Conservation (phyloP, 2,329 filamentous ascomycete genomes). For the Rhynchosporium graminicola region DNA sequence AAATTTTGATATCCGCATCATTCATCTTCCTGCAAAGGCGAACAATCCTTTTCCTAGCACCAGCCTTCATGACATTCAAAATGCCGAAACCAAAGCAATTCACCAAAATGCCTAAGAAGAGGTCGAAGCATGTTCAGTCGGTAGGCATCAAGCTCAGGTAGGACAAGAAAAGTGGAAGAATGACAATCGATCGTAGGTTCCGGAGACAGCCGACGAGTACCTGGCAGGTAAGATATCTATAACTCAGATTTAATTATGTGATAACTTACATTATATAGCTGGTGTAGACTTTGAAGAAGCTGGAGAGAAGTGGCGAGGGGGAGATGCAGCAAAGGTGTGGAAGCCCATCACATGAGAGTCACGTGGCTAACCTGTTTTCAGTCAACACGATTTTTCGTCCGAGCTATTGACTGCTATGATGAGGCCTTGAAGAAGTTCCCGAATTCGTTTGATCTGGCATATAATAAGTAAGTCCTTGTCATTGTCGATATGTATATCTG, state of each 20-base stretch:
- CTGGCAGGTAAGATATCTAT: slow-evolving; percentile 52
- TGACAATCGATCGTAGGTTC: slow-evolving; percentile 44
- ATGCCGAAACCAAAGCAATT: slow-evolving; percentile 41
- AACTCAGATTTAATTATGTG: neutral
- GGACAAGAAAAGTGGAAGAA: neutral
- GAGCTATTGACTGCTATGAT: slow-evolving; percentile 67
- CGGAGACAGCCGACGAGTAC: slow-evolving; percentile 67
- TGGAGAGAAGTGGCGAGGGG: slow-evolving; percentile 73
- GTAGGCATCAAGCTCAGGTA: slow-evolving; percentile 24
- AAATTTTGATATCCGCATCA: neutral
- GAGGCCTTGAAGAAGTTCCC: slow-evolving; percentile 62
- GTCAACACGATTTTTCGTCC: slow-evolving; percentile 54
- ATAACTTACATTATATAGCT: slow-evolving; percentile 42
- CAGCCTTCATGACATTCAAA: slow-evolving; percentile 5
- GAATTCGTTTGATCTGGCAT: slow-evolving; percentile 67
- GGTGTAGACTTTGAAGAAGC: slow-evolving; percentile 71
- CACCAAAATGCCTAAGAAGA: slow-evolving; percentile 46
- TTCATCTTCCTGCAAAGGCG: neutral
- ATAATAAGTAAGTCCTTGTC: slow-evolving; percentile 62
- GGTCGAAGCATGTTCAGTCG: slow-evolving; percentile 36
- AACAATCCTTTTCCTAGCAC: neutral
- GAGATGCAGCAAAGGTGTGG: slow-evolving; percentile 61
- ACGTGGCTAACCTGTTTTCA: slow-evolving; percentile 21
- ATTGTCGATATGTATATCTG: slow-evolving; percentile 7
- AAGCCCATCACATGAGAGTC: slow-evolving; percentile 6